Evolutionary conservation across 371 early-diverging fungal genomes (phyloP).

Genomic region (Syncephalastrum sp.): DNA sequence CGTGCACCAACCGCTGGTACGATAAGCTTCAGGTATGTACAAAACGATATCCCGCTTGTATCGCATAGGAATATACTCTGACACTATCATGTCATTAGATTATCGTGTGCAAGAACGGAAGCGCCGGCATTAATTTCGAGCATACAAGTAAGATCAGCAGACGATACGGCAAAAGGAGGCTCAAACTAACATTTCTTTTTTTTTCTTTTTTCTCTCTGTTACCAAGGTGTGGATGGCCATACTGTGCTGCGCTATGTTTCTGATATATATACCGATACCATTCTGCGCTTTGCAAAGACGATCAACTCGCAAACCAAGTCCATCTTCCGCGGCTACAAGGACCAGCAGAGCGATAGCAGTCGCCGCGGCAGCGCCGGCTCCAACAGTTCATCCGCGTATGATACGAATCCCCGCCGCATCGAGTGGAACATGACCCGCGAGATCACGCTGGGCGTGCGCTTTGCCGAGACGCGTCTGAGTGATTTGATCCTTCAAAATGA

Average conservation of each 20-base stretch:
- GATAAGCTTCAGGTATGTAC: conserved; percentile 54
- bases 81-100: conserved; percentile 23
- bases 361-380: conserved; percentile 31
- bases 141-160: conserved; percentile 46
- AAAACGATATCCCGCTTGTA: background rate
- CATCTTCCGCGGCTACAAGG: conserved; percentile 41
- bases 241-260: conserved; percentile 59
- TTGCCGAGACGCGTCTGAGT: conserved; percentile 53
- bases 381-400: conserved; percentile 21
- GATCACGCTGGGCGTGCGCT: conserved; percentile 46
- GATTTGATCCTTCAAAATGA: conserved; percentile 64
- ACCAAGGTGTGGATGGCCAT: conserved; percentile 59
- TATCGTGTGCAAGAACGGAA: conserved; percentile 60
- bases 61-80: too few species aligned
- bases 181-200: background rate
- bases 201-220: background rate
- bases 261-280: conserved; percentile 61
- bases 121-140: conserved; percentile 62
- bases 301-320: conserved; percentile 58
- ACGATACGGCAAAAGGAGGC: background rate
- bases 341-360: conserved; percentile 7
- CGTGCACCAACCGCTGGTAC: conserved; percentile 63
- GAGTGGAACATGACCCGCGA: conserved; percentile 55
- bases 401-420: conserved; percentile 50
- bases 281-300: conserved; percentile 55